These are phyloP conservation scores for Crassisporium funariophilum DNA, from an alignment of 768 basidiomycete species.

Conservation along the genomic window DNA sequence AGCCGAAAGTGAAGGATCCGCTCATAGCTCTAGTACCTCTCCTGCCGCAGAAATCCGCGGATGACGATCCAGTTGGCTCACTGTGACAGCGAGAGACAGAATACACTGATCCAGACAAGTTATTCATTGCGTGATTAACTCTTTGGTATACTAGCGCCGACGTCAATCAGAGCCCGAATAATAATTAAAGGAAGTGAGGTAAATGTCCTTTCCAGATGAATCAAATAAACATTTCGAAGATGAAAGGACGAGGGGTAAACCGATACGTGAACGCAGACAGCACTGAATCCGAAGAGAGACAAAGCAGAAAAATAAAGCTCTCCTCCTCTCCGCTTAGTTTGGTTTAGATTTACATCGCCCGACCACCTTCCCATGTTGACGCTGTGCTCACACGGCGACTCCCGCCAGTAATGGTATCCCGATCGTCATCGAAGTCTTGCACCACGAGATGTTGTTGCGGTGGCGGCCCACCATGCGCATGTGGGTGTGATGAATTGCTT, in stretches of 20 bases:
- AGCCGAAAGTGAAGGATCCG: no score
- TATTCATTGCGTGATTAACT: constrained; percentile 19
- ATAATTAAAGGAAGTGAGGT: constrained; percentile 13
- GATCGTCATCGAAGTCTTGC: constrained; percentile 31
- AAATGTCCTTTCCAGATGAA: constrained; percentile 35
- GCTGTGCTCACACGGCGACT: constrained; percentile 21
- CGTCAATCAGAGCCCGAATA: constrained; percentile 12
- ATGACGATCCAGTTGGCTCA: no score
- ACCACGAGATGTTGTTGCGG: constrained; percentile 7
- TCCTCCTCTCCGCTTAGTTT: constrained; percentile 15
- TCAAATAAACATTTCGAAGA: constrained; percentile 20
- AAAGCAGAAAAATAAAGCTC: constrained; percentile 16
- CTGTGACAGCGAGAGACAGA: not conserved
- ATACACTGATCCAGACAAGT: not conserved
- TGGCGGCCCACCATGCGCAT: constrained; percentile 13
- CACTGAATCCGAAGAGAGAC: constrained; percentile 17
- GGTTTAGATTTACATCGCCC: constrained; percentile 40
- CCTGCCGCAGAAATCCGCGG: no score
- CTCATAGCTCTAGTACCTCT: no score
- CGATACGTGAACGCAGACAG: constrained; percentile 12
- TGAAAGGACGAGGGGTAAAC: constrained; percentile 5
- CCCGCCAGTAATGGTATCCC: constrained; percentile 28
- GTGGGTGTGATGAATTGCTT: constrained; percentile 9
- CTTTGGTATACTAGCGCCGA: constrained; percentile 17
- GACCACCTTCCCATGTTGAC: constrained; percentile 42